These are phyloP conservation scores for Anthostomella pinea DNA, from an alignment of 2,329 filamentous ascomycete genomes.

Conservation along the genomic window DNA sequence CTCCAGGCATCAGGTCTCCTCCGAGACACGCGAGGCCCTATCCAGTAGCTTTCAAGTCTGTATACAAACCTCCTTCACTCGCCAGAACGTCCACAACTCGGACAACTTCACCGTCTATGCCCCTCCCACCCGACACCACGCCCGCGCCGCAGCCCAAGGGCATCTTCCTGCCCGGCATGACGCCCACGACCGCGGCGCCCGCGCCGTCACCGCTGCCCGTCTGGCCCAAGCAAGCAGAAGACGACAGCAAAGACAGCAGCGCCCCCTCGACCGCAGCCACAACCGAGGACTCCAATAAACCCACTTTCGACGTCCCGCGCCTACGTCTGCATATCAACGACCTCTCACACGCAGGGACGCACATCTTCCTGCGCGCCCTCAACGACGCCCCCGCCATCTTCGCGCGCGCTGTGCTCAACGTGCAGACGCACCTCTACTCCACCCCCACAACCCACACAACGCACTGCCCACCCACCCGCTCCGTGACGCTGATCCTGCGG, in stretches of 20 bases:
- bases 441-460: slow-evolving; percentile 30
- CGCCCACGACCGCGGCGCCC: slow-evolving; percentile 18
- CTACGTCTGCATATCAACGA: slow-evolving; percentile 60
- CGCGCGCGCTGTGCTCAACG: slow-evolving; percentile 59
- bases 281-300: no score
- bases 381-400: slow-evolving; percentile 62
- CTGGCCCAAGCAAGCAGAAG: slow-evolving; percentile 4
- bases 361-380: slow-evolving; percentile 66
- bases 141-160: slow-evolving; percentile 31
- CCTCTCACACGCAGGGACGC: slow-evolving; percentile 56
- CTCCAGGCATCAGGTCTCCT: no score
- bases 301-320: slow-evolving; percentile 51
- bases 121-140: slow-evolving; percentile 31
- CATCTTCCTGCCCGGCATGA: slow-evolving; percentile 34
- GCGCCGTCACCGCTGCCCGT: slow-evolving; percentile 18
- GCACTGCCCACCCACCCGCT: slow-evolving; percentile 65
- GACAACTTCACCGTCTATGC: no score
- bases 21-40: no score
- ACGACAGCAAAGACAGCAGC: slow-evolving; percentile 1
- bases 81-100: no score
- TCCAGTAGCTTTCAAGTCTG: no score
- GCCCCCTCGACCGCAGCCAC: slow-evolving; percentile 4
- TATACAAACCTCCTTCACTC: no score
- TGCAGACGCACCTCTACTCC: slow-evolving; percentile 70
- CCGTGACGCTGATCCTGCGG: slow-evolving; percentile 78